These are phyloP conservation scores for Entomortierella lignicola DNA, from an alignment of 192 early-diverging fungal species.

Conservation along the genomic window DNA sequence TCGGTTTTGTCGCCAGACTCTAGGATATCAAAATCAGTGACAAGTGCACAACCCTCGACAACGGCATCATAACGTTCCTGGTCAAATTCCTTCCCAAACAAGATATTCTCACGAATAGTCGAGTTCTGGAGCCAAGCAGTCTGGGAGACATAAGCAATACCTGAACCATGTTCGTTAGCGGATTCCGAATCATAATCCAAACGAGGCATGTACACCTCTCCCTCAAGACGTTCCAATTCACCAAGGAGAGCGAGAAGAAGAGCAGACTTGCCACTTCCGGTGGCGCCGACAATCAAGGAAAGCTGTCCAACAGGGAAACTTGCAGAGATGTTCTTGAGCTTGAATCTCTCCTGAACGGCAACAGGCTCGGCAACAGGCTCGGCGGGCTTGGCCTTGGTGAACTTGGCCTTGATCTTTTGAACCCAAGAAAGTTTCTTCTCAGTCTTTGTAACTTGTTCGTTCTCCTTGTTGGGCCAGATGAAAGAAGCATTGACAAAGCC, in stretches of 20 bases:
- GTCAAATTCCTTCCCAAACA: slow-evolving; percentile 84
- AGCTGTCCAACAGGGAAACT: slow-evolving; percentile 78
- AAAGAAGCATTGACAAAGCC: slow-evolving; percentile 79
- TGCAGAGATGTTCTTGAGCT: slow-evolving; percentile 72
- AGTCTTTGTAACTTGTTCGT: slow-evolving; percentile 33
- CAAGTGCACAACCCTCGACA: slow-evolving; percentile 87
- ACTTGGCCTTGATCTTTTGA: slow-evolving; percentile 34
- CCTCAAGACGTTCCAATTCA: slow-evolving; percentile 73
- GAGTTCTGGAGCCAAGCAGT: slow-evolving; percentile 79
- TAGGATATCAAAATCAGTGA: slow-evolving; percentile 86
- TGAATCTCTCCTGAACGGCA: slow-evolving; percentile 55
- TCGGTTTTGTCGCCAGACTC: slow-evolving; percentile 91
- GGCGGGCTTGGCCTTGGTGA: slow-evolving; percentile 14
- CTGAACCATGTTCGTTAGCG: slow-evolving; percentile 54
- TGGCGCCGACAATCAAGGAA: slow-evolving; percentile 85
- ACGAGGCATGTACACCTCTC: slow-evolving; percentile 57
- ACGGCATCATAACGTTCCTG: slow-evolving; percentile 82
- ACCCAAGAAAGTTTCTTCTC: slow-evolving; percentile 11
- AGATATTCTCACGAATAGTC: slow-evolving; percentile 82
- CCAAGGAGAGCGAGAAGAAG: slow-evolving; percentile 85
- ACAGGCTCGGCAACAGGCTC: slow-evolving; percentile 10
- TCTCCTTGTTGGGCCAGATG: slow-evolving; percentile 66
- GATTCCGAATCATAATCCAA: slow-evolving; percentile 32
- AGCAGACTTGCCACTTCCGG: slow-evolving; percentile 89
- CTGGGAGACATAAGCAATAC: slow-evolving; percentile 87